Percentiles rank a stretch among this genome's conserved stretches.
These are phyloP conservation scores for Breviolum minutum DNA, from an alignment of 73 alveolate genomes.

Conservation along the genomic window DNA sequence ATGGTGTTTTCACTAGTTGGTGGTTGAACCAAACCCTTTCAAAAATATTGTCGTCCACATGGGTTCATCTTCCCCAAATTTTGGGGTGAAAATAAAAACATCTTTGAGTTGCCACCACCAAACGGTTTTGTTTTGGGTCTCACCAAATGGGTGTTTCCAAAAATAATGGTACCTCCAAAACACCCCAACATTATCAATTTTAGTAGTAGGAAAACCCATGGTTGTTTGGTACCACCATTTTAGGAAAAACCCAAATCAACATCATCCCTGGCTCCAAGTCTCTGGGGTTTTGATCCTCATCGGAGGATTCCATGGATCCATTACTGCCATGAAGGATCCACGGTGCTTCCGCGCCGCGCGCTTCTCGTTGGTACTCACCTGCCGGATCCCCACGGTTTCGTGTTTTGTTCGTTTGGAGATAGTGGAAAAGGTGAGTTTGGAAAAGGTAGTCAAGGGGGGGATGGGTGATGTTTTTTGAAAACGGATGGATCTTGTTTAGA, in stretches of 20 bases:
- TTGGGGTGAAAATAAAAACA: too few species aligned
- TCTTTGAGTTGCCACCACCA: too few species aligned
- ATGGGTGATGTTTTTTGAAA: background rate
- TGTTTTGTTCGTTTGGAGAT: background rate
- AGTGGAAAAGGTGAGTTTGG: background rate
- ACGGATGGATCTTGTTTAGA: background rate
- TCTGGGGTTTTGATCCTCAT: slow-evolving; percentile 40
- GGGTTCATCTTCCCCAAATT: too few species aligned
- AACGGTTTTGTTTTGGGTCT: too few species aligned
- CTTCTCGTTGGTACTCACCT: slow-evolving; percentile 47
- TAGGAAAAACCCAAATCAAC: background rate
- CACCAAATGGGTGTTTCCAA: too few species aligned
- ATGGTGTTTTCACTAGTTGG: too few species aligned
- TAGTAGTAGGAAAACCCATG: too few species aligned
- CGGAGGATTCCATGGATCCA: slow-evolving; percentile 87
- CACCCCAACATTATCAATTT: too few species aligned
- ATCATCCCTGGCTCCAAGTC: background rate
- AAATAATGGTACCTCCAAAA: too few species aligned
- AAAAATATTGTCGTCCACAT: too few species aligned
- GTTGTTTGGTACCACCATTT: too few species aligned
- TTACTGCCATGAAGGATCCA: slow-evolving; percentile 59
- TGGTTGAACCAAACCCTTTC: too few species aligned
- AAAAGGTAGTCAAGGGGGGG: background rate
- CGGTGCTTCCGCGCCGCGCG: slow-evolving; percentile 9
- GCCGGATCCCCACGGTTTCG: background rate